phyloP scores from a whole-genome alignment of 306 rosid species.

The Lathyrus sativus region DNA sequence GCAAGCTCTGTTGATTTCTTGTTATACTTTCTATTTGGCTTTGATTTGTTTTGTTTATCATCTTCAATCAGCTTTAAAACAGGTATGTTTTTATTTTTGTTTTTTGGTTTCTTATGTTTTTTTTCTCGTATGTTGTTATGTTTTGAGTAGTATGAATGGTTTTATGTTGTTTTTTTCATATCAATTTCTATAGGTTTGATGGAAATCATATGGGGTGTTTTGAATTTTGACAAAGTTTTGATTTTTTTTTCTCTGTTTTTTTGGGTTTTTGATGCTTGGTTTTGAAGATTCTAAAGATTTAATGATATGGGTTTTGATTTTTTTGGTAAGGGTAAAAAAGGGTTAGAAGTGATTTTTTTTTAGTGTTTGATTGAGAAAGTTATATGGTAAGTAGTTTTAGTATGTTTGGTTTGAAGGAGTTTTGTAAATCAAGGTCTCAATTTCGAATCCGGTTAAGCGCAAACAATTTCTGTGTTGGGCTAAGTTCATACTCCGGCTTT shows the following conservation, averaged over 20 bases:
- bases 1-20: neutral
- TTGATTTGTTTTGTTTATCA: conserved; percentile 3
- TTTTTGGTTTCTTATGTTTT: neutral
- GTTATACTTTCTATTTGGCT: conserved; percentile 37
- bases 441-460: no score
- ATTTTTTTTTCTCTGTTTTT: neutral
- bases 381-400: conserved; percentile 1
- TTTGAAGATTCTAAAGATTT: conserved; percentile 9
- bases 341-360: neutral
- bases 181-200: neutral
- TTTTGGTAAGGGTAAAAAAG: conserved; percentile 8
- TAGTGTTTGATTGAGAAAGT: conserved; percentile 12
- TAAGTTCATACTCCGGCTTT: no score
- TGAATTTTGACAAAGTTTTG: neutral
- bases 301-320: conserved; percentile 24
- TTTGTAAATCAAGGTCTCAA: neutral
- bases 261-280: neutral
- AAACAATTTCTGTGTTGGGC: no score
- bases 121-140: neutral
- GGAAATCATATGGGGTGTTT: conserved; percentile 19
- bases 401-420: conserved; percentile 16
- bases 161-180: neutral
- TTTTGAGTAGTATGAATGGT: conserved; percentile 5
- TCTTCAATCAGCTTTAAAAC: neutral
- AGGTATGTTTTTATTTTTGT: conserved; percentile 42